Evolutionary conservation across 2,329 filamentous ascomycete genomes (phyloP).

Genomic region (Lasiodiplodia sp.): DNA sequence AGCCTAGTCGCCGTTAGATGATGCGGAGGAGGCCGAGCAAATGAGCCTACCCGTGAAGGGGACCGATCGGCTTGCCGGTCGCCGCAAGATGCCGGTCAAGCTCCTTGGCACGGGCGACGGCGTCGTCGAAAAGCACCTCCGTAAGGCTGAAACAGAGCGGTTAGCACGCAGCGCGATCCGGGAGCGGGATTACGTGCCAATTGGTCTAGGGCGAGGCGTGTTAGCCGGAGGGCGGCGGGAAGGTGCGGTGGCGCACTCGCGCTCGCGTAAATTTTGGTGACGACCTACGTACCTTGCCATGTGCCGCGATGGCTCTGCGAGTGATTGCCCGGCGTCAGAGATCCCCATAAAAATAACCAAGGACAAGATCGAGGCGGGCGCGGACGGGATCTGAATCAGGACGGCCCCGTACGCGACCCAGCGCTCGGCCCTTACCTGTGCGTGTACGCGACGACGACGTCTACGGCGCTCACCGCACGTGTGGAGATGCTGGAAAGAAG

Average conservation of each 20-base stretch:
- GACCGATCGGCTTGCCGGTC: slow-evolving; percentile 50
- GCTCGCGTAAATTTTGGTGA: neutral
- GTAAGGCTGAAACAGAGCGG: slow-evolving; percentile 39
- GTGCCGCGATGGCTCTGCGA: slow-evolving; percentile 19
- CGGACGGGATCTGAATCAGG: slow-evolving; percentile 12
- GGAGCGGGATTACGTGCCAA: slow-evolving; percentile 27
- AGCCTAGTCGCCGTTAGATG: slow-evolving; percentile 34
- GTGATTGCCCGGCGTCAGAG: slow-evolving; percentile 11
- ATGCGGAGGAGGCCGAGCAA: too few species aligned
- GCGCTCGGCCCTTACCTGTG: slow-evolving; percentile 22
- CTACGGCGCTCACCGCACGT: slow-evolving; percentile 16
- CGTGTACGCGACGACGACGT: slow-evolving; percentile 20
- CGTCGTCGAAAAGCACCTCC: slow-evolving; percentile 53
- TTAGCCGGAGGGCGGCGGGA: slow-evolving; percentile 22
- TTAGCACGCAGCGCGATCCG: slow-evolving; percentile 21
- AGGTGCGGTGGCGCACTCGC: too few species aligned
- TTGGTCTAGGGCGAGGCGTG: slow-evolving; percentile 23
- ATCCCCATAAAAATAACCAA: slow-evolving; percentile 7
- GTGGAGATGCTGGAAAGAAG: slow-evolving; percentile 14
- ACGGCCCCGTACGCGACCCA: slow-evolving; percentile 2
- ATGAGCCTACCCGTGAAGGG: slow-evolving; percentile 49
- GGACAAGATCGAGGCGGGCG: slow-evolving; percentile 11
- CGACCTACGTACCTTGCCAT: slow-evolving; percentile 14
- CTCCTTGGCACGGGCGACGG: slow-evolving; percentile 50
- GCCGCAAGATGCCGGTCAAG: slow-evolving; percentile 51